Conservation (phyloP, 2,329 filamentous ascomycete species). For the Colletotrichum viniferum region DNA sequence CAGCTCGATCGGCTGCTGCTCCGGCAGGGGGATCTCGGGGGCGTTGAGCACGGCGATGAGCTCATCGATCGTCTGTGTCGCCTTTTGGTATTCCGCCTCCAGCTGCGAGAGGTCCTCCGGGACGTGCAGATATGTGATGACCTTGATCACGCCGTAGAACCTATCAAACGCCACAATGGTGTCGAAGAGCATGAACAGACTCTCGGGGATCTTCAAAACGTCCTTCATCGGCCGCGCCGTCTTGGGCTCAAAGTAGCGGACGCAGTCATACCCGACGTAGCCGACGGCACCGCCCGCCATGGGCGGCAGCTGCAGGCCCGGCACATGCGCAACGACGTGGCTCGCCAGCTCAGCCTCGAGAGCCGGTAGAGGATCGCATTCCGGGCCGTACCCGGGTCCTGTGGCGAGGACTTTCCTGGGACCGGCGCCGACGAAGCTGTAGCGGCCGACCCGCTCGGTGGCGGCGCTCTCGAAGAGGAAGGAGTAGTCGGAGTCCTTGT, state of each 20-base stretch:
- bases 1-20: constrained; percentile 73
- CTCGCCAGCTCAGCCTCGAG: constrained; percentile 82
- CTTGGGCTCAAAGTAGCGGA: constrained; percentile 97
- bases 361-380: constrained; percentile 80
- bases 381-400: constrained; percentile 84
- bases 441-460: constrained; percentile 90
- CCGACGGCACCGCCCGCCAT: constrained; percentile 92
- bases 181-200: constrained; percentile 95
- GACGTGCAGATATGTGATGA: constrained; percentile 87
- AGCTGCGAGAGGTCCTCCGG: constrained; percentile 62
- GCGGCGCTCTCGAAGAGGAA: constrained; percentile 97
- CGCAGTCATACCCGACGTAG: constrained; percentile 97
- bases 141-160: constrained; percentile 90
- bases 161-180: constrained; percentile 94
- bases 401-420: constrained; percentile 83
- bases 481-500: constrained; percentile 73
- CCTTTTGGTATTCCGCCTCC: constrained; percentile 71
- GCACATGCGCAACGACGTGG: constrained; percentile 81
- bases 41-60: constrained; percentile 75
- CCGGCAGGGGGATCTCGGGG: constrained; percentile 77
- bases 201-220: constrained; percentile 86
- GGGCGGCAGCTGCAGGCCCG: constrained; percentile 81
- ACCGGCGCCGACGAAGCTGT: constrained; percentile 91
- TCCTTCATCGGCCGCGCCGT: constrained; percentile 90
- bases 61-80: constrained; percentile 65